Conservation (phyloP, 108 stramenopile species). For the Mayamaea pseudoterrestris region DNA sequence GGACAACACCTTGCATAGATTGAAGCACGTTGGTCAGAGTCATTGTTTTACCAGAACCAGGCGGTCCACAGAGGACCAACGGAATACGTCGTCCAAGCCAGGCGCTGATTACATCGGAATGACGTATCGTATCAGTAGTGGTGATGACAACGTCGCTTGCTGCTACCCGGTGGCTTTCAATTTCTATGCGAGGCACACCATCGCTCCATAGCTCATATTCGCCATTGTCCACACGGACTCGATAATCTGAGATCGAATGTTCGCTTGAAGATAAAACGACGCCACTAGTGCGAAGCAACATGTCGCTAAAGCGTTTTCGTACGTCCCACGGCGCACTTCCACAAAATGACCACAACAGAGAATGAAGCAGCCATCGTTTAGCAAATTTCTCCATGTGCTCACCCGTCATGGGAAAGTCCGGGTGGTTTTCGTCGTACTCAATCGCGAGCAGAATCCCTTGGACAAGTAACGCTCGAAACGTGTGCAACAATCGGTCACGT, state of each 20-base stretch:
- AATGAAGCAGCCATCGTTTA: slow-evolving; percentile 83
- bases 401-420: slow-evolving; percentile 90
- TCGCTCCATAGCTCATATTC: slow-evolving; percentile 90
- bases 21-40: slow-evolving; percentile 91
- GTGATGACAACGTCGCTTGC: slow-evolving; percentile 88
- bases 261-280: slow-evolving; percentile 40
- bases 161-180: slow-evolving; percentile 87
- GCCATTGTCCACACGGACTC: slow-evolving; percentile 87
- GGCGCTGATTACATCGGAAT: slow-evolving; percentile 88
- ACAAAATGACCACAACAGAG: slow-evolving; percentile 90
- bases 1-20: slow-evolving; percentile 80
- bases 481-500: slow-evolving; percentile 73
- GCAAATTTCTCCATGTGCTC: slow-evolving; percentile 92
- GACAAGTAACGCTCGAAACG: slow-evolving; percentile 77
- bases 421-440: slow-evolving; percentile 93
- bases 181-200: slow-evolving; percentile 88
- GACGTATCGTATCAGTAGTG: slow-evolving; percentile 93
- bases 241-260: slow-evolving; percentile 59
- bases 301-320: slow-evolving; percentile 65
- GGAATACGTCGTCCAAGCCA: slow-evolving; percentile 87
- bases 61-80: slow-evolving; percentile 95
- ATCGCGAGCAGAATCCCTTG: slow-evolving; percentile 77
- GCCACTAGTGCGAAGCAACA: slow-evolving; percentile 65
- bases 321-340: slow-evolving; percentile 78
- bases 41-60: slow-evolving; percentile 97